These are phyloP conservation scores for Solanum peruvianum DNA, from an alignment of 257 asterid genomes.

Conservation along the genomic window DNA sequence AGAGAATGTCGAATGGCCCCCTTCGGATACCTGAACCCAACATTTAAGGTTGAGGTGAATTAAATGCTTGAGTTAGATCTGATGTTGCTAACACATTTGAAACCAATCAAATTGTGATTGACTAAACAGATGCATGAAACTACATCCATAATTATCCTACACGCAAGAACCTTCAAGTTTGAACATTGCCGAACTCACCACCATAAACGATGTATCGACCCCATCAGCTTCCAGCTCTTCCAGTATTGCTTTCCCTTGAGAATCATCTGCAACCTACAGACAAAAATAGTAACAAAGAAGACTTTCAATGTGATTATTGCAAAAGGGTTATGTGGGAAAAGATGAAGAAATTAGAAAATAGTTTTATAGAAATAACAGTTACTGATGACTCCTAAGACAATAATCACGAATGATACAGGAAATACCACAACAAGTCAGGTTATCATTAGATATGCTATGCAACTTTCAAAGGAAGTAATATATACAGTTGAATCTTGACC, in stretches of 20 bases:
- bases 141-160: neutral
- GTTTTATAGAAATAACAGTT: neutral
- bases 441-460: neutral
- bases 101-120: neutral
- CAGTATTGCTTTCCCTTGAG: slow-evolving; percentile 79
- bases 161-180: neutral
- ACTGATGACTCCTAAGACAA: neutral
- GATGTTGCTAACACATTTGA: neutral
- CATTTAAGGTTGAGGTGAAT: neutral
- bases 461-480: neutral
- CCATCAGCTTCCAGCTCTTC: slow-evolving; percentile 87
- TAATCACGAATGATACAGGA: neutral
- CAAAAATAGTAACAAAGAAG: neutral
- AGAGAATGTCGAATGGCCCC: slow-evolving; percentile 93
- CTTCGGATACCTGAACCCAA: slow-evolving; percentile 58
- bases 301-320: neutral
- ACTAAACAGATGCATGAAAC: neutral
- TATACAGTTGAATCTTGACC: neutral
- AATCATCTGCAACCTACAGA: slow-evolving; percentile 75
- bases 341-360: neutral
- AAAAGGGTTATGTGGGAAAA: neutral
- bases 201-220: slow-evolving; percentile 66
- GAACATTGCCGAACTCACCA: slow-evolving; percentile 23
- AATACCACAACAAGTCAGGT: neutral
- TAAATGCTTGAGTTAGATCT: neutral